A percentile compares a stretch with the other conserved stretches of the same genome.
Evolutionary conservation across 225 moss, liverwort and hornwort species (phyloP).

Genomic region (Sphagnum contortum): DNA sequence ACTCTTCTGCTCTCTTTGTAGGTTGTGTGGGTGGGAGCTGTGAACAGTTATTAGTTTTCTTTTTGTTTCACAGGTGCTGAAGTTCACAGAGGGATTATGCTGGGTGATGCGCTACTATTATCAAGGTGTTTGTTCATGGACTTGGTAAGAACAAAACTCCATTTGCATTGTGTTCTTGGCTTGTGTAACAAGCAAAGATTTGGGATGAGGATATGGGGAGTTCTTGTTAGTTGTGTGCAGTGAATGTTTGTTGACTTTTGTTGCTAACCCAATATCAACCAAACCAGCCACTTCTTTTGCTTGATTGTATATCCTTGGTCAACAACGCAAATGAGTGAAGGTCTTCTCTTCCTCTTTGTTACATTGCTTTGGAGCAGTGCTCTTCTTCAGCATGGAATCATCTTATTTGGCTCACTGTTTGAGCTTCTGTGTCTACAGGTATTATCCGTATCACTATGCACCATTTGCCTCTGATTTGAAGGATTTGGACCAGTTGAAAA

Average conservation of each 20-base stretch:
- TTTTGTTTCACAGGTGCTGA: constrained; percentile 40
- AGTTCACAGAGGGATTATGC: constrained; percentile 92
- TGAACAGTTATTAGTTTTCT: too few species aligned
- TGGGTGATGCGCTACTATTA: constrained; percentile 99
- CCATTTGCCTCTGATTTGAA: constrained; percentile 94
- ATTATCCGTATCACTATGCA: constrained; percentile 95
- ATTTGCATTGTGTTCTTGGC: background rate
- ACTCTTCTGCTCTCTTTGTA: too few species aligned
- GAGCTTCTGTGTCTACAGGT: constrained; percentile 34
- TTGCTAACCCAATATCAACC: too few species aligned
- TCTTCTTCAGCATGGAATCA: background rate
- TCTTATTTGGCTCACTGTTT: too few species aligned
- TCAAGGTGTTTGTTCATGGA: constrained; percentile 99
- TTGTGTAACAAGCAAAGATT: background rate
- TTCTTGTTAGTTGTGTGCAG: too few species aligned
- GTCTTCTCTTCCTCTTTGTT: background rate
- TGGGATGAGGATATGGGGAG: too few species aligned
- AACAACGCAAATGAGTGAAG: too few species aligned
- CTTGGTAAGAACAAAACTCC: constrained; percentile 43
- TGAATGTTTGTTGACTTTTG: too few species aligned
- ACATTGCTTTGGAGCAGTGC: background rate
- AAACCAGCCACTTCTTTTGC: too few species aligned
- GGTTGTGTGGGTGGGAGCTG: too few species aligned
- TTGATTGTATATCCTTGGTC: too few species aligned
- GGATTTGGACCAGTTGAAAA: constrained; percentile 76